phyloP scores from a whole-genome alignment of 2,329 filamentous ascomycete species.

The Hymenoscyphus infarciens region DNA sequence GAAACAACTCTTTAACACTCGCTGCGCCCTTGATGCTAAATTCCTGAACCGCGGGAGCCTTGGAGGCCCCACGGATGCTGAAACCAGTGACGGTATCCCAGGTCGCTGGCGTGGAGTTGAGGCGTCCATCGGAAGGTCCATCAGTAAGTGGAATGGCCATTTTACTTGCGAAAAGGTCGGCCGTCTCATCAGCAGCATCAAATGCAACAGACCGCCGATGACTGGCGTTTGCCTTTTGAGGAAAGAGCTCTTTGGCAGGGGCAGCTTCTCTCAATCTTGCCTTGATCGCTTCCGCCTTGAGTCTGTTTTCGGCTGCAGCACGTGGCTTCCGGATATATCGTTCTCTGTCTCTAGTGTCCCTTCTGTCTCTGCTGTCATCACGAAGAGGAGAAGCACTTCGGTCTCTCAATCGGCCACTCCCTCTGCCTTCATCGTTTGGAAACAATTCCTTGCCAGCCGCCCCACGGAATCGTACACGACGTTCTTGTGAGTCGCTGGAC shows the following conservation, averaged over 20 bases:
- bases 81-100: conserved; percentile 41
- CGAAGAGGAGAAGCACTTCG: conserved; percentile 36
- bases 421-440: conserved; percentile 37
- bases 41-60: conserved; percentile 45
- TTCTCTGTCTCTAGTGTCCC: conserved; percentile 33
- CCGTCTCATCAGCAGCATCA: conserved; percentile 52
- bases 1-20: conserved; percentile 67
- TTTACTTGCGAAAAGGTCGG: conserved; percentile 47
- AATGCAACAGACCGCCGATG: conserved; percentile 48
- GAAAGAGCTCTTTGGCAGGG: conserved; percentile 51
- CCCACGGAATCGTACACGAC: conserved; percentile 18
- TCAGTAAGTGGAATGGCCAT: conserved; percentile 49
- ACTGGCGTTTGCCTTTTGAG: conserved; percentile 41
- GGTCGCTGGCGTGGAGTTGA: conserved; percentile 13
- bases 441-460: conserved; percentile 58
- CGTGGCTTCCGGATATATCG: conserved; percentile 17
- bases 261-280: conserved; percentile 26
- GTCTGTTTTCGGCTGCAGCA: conserved; percentile 39
- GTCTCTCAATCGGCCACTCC: conserved; percentile 33
- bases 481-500: conserved; percentile 32
- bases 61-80: conserved; percentile 58
- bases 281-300: conserved; percentile 45
- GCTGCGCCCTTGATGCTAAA: conserved; percentile 67
- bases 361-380: conserved; percentile 40
- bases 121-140: conserved; percentile 36